Evolutionary conservation across 371 early-diverging fungal species (phyloP).

Genomic region (Syncephalastrum racemosum): DNA sequence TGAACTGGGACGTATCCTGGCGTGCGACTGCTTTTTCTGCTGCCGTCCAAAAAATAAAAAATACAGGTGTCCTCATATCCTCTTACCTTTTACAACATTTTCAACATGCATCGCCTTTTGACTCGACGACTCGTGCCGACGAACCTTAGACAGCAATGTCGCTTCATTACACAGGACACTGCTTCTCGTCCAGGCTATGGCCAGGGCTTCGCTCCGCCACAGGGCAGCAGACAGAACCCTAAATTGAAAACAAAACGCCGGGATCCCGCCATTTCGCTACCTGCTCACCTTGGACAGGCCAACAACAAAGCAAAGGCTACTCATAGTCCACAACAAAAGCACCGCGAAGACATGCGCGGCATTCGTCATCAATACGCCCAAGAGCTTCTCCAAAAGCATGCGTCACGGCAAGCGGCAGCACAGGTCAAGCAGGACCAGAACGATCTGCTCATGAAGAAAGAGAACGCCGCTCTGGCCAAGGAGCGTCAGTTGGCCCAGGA

Average conservation of each 20-base stretch:
- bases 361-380: slow-evolving; percentile 43
- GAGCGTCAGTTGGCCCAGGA: slow-evolving; percentile 22
- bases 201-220: slow-evolving; percentile 43
- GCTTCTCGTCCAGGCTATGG: slow-evolving; percentile 23
- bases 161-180: too few species aligned
- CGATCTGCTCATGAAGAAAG: slow-evolving; percentile 14
- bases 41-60: too few species aligned
- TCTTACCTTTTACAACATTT: neutral
- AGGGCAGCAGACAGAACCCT: slow-evolving; percentile 31
- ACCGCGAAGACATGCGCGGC: slow-evolving; percentile 35
- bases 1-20: too few species aligned
- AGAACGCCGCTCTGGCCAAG: slow-evolving; percentile 11
- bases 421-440: slow-evolving; percentile 26
- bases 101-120: neutral
- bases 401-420: slow-evolving; percentile 26
- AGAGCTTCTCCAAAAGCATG: slow-evolving; percentile 43
- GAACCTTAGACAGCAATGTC: too few species aligned
- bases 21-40: too few species aligned
- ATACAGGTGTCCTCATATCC: too few species aligned
- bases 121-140: too few species aligned
- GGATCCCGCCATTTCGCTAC: slow-evolving; percentile 28
- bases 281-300: slow-evolving; percentile 33
- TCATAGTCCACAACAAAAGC: slow-evolving; percentile 29
- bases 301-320: neutral
- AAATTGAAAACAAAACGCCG: slow-evolving; percentile 28